Percentiles rank a stretch among this genome's conserved stretches.
phyloP scores from a whole-genome alignment of 371 early-diverging fungal species.

The Mucor circinelloides region DNA sequence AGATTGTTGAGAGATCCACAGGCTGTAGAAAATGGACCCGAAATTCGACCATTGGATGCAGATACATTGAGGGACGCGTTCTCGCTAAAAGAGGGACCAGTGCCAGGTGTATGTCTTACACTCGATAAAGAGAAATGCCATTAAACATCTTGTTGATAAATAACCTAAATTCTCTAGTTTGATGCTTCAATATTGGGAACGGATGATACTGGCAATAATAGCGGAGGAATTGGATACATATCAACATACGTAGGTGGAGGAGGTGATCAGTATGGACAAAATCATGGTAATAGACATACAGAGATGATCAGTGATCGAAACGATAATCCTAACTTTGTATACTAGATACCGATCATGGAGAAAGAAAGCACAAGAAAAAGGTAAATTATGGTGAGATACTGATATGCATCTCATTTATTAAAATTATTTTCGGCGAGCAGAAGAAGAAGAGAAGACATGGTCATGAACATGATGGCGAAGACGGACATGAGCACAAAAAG shows the following conservation, averaged over 20 bases:
- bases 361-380: slow-evolving; percentile 67
- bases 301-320: neutral
- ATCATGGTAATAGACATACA: neutral
- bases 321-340: neutral
- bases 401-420: neutral
- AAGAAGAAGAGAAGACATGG: slow-evolving; percentile 70
- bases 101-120: slow-evolving; percentile 53
- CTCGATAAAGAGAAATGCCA: neutral
- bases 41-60: slow-evolving; percentile 40
- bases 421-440: slow-evolving; percentile 25
- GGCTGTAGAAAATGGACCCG: slow-evolving; percentile 33
- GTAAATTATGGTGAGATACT: slow-evolving; percentile 23
- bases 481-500: slow-evolving; percentile 53
- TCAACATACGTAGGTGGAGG: neutral
- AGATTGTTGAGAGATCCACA: slow-evolving; percentile 49
- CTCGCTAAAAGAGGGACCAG: slow-evolving; percentile 57
- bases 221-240: neutral
- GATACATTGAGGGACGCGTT: slow-evolving; percentile 55
- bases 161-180: slow-evolving; percentile 38
- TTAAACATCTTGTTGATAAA: neutral
- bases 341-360: slow-evolving; percentile 45
- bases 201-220: slow-evolving; percentile 34
- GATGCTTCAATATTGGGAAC: slow-evolving; percentile 59
- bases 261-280: neutral
- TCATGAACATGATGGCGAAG: slow-evolving; percentile 58